phyloP scores from a whole-genome alignment of 805 yeast species.

The Ogataea trehalophila region DNA sequence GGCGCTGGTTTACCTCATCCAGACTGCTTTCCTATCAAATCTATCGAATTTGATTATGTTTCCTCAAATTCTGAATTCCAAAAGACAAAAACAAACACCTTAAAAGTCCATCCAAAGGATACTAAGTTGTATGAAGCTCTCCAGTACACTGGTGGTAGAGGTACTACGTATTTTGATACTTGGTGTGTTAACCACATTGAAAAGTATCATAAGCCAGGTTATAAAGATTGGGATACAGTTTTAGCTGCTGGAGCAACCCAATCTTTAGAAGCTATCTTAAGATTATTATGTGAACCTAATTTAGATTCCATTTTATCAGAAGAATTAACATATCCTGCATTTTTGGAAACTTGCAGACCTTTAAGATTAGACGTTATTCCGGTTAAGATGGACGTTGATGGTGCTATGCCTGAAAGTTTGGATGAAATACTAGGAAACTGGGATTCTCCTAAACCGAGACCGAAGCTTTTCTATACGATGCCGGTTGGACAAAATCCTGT shows the following conservation, averaged over 20 bases:
- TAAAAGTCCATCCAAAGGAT: slow-evolving; percentile 15
- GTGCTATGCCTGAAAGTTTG: slow-evolving; percentile 70
- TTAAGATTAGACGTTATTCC: slow-evolving; percentile 66
- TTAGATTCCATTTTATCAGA: slow-evolving; percentile 76
- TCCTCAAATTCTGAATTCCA: slow-evolving; percentile 41
- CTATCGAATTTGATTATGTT: slow-evolving; percentile 23
- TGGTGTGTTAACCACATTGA: slow-evolving; percentile 41
- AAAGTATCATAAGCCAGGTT: slow-evolving; percentile 39
- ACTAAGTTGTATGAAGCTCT: slow-evolving; percentile 40
- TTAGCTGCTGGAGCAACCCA: slow-evolving; percentile 85
- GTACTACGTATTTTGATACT: slow-evolving; percentile 37
- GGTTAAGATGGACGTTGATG: slow-evolving; percentile 71
- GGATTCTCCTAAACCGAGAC: slow-evolving; percentile 40
- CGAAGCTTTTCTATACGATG: slow-evolving; percentile 62
- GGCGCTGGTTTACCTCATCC: slow-evolving; percentile 58
- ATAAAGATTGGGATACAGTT: slow-evolving; percentile 63
- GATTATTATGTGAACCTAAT: slow-evolving; percentile 73
- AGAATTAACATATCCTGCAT: slow-evolving; percentile 77
- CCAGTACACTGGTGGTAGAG: slow-evolving; percentile 48
- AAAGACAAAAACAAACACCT: slow-evolving; percentile 34
- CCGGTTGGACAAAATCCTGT: slow-evolving; percentile 87
- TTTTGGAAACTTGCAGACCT: slow-evolving; percentile 76
- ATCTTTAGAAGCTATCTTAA: slow-evolving; percentile 76
- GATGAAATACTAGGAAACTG: slow-evolving; percentile 61
- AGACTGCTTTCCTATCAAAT: slow-evolving; percentile 45